Evolutionary conservation across 2,329 filamentous ascomycete species (phyloP), one percentile per base, ranked within the genome.

Genomic region (Myriangium duriaei): DNA sequence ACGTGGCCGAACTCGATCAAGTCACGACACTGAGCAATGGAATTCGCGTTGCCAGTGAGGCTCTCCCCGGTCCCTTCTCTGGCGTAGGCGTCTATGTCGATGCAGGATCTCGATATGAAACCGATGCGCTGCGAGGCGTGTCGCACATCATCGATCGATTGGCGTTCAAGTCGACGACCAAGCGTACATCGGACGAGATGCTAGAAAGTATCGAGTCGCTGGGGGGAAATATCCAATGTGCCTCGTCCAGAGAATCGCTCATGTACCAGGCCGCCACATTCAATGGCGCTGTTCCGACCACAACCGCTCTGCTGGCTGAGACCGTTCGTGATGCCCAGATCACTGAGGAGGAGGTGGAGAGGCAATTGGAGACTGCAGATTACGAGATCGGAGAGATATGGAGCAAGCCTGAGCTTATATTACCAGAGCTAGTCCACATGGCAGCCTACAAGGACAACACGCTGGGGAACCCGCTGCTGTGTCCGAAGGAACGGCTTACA

Each of bases 201-300:
- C 67, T 94, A 13, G 85, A 94, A 59, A 70, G 78, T 21, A 72
- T 95, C 21, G 91, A 96, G 61, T 79, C 78, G 0, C 68, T 98
- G 3, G 91, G 91, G 24, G 91, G 91, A 19, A 95, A 95, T 58
- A 88, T 98, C 42, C 87, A 96, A 63, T 98, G 91, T 63, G 87
- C 88, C 9, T 95, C 87, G 1, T 93, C 86, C 2, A 73, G 91
- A 47, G 91, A 98, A 62, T 85, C 85, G 40, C 74, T 98, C 63
- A 98, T 98, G 91, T 98, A 98, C 67, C 91, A 98, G 61, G 84
- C 86, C 1, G 91, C 91, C 16, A 95, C 87, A 18, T 98, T 98
- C 73, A 98, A 98, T 66, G 80, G 79, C 16, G 80, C 85, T 12
- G 86, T 98, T 6, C 79, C 83, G 5, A 76, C 76, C 6, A 85